phyloP scores from a whole-genome alignment of 192 early-diverging fungal genomes.

The Backusella luteola region DNA sequence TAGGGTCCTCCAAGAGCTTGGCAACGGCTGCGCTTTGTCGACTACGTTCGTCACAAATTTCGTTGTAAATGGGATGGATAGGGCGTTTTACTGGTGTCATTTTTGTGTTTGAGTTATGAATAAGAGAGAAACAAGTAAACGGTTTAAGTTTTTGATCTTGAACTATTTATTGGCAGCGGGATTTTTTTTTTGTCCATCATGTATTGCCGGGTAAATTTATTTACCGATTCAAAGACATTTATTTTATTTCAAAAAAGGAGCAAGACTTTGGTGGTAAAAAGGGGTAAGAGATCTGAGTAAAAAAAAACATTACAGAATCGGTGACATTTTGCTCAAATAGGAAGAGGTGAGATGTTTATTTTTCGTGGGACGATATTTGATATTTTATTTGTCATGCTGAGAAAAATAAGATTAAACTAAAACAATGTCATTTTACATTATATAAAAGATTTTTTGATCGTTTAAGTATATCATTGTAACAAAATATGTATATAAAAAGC shows the following conservation, averaged over 20 bases:
- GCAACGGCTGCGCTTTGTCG: neutral
- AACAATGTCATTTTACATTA: neutral
- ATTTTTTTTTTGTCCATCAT: too few relatives aligned
- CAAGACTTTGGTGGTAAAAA: neutral
- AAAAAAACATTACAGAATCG: neutral
- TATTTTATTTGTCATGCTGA: slow-evolving; percentile 1
- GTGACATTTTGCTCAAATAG: neutral
- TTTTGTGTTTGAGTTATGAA: neutral
- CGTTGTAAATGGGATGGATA: slow-evolving; percentile 10
- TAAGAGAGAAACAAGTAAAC: neutral
- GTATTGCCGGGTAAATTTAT: neutral
- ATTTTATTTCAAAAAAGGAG: neutral
- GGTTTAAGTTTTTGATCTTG: neutral
- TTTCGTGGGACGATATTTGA: neutral
- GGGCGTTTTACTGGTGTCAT: neutral
- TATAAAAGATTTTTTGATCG: neutral
- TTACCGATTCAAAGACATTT: neutral
- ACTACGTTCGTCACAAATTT: neutral
- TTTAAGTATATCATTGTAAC: neutral
- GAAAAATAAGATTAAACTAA: neutral
- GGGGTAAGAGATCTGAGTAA: neutral
- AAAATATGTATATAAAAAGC: too few relatives aligned
- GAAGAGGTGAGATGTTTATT: neutral
- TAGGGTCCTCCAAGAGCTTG: neutral
- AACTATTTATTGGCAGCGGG: neutral